Evolutionary conservation across 2,329 filamentous ascomycete genomes (phyloP).

Genomic region (Fonsecaea pedrosoi): DNA sequence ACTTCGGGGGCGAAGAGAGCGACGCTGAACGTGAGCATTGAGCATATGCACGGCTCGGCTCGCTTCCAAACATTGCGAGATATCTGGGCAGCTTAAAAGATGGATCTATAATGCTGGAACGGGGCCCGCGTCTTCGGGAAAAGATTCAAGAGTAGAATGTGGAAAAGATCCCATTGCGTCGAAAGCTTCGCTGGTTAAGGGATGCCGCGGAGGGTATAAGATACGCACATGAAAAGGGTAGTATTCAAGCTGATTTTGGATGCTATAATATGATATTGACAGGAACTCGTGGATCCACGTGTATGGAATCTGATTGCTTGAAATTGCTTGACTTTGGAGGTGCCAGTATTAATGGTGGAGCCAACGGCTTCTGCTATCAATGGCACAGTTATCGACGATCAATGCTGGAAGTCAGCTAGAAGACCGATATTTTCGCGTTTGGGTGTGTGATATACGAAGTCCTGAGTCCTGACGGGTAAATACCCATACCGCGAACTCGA

Average conservation of each 20-base stretch:
- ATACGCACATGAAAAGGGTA: conserved; percentile 23
- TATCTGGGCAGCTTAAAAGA: conserved; percentile 27
- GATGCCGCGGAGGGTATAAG: conserved; percentile 20
- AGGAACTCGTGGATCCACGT: not conserved
- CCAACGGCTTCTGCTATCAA: conserved; percentile 18
- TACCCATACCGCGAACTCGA: conserved; percentile 25
- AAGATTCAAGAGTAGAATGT: conserved; percentile 14
- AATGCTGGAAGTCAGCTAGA: not conserved
- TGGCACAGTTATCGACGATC: conserved; percentile 28
- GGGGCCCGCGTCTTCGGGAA: conserved; percentile 17
- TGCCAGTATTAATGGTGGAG: conserved; percentile 13
- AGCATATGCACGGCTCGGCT: conserved; percentile 18
- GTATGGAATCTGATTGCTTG: conserved; percentile 17
- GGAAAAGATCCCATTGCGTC: conserved; percentile 23
- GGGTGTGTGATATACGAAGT: not conserved
- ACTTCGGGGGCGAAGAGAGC: conserved; percentile 20
- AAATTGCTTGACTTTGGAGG: conserved; percentile 19
- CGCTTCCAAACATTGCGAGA: conserved; percentile 29
- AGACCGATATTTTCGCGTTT: too few species aligned
- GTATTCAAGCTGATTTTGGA: conserved; percentile 23
- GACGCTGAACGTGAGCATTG: conserved; percentile 26
- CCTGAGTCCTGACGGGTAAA: conserved; percentile 22
- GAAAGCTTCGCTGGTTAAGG: conserved; percentile 16
- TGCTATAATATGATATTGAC: conserved; percentile 26
- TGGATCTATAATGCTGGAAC: conserved; percentile 26